Conservation (phyloP, 2,329 filamentous ascomycete genomes). For the Ophiosphaerella herpotricha region DNA sequence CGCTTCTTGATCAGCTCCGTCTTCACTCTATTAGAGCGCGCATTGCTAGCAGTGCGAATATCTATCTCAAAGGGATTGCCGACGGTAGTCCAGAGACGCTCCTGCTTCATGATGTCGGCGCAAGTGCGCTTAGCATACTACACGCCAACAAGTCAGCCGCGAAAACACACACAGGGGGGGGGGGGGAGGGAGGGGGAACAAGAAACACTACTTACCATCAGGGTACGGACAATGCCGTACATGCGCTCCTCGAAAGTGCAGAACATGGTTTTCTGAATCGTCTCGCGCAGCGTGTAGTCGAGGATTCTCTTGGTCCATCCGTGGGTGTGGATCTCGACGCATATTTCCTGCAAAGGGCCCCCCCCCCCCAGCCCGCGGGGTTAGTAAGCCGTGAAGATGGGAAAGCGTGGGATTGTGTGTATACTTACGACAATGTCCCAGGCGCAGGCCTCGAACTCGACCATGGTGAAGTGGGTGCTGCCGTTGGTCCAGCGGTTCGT, state of each 20-base stretch:
- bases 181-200: background rate
- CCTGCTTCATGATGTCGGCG: constrained; percentile 15
- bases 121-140: constrained; percentile 14
- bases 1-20: too few species aligned
- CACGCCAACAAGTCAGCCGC: background rate
- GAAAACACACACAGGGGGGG: background rate
- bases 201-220: constrained; percentile 1
- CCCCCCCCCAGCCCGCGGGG: too few species aligned
- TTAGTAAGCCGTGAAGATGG: background rate
- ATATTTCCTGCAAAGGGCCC: background rate
- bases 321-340: constrained; percentile 8
- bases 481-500: constrained; percentile 8
- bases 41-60: constrained; percentile 10
- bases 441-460: constrained; percentile 1
- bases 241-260: constrained; percentile 17
- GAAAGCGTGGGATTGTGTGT: background rate
- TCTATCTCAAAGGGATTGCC: constrained; percentile 8
- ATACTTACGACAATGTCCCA: constrained; percentile 5
- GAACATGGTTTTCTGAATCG: constrained; percentile 7
- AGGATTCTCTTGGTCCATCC: constrained; percentile 12
- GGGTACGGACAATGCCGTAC: constrained; percentile 4
- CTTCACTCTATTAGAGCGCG: constrained; percentile 18
- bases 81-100: constrained; percentile 5
- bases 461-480: constrained; percentile 2
- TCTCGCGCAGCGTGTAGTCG: constrained; percentile 9